phyloP scores from a whole-genome alignment of 768 basidiomycete genomes.

The Collybia sordida region DNA sequence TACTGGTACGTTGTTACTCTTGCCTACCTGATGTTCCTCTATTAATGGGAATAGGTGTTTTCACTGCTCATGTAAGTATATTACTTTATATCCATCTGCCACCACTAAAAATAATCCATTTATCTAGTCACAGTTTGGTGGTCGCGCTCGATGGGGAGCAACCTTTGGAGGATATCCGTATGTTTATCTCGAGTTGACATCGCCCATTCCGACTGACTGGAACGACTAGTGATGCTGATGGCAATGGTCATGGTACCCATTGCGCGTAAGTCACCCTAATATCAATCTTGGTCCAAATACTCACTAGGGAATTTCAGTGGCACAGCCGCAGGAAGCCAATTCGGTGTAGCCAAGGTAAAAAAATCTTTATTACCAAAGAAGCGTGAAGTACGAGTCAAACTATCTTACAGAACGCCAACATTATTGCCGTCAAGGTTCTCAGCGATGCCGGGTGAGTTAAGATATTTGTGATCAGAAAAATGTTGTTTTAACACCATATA shows the following conservation, averaged over 20 bases:
- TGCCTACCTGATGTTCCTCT: not conserved
- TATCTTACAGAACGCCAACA: not conserved
- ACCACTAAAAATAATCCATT: not conserved
- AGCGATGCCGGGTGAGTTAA: constrained; percentile 16
- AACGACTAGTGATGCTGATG: constrained; percentile 24
- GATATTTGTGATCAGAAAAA: too few relatives aligned
- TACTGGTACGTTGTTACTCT: too few relatives aligned
- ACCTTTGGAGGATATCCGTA: constrained; percentile 28
- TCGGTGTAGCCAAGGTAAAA: constrained; percentile 30
- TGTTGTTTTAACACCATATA: too few relatives aligned
- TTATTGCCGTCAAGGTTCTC: constrained; percentile 9
- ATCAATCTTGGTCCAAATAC: not conserved
- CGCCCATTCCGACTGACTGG: not conserved
- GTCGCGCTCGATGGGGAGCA: constrained; percentile 39
- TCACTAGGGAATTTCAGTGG: constrained; percentile 17
- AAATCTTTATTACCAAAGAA: too few relatives aligned
- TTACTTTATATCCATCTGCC: not conserved
- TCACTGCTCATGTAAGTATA: constrained; percentile 7
- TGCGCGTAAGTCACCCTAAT: constrained; percentile 20
- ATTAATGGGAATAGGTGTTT: constrained; percentile 4
- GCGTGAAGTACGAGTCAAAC: too few relatives aligned
- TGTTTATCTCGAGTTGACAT: not conserved
- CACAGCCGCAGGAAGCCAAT: constrained; percentile 32
- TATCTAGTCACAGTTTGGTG: constrained; percentile 33
- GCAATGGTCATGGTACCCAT: constrained; percentile 43